Percentiles rank a stretch among this genome's conserved stretches.
Conservation (phyloP, 768 basidiomycete species). For the Exidia glandulosa region DNA sequence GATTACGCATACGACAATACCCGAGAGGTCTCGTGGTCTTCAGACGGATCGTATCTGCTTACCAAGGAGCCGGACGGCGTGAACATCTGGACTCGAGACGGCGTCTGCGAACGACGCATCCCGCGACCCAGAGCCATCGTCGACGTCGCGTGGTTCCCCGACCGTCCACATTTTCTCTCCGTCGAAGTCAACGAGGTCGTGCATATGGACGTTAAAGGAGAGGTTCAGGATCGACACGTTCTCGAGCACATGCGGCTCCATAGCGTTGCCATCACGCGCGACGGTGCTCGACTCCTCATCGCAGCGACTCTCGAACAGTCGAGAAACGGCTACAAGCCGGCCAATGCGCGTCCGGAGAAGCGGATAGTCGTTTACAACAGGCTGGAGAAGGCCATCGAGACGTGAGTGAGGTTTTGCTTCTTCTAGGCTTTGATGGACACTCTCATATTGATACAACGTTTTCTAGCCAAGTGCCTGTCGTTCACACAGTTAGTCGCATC, state of each 20-base stretch:
- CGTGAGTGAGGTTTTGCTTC: slow-evolving; percentile 27
- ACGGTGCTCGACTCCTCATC: slow-evolving; percentile 48
- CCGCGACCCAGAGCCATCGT: slow-evolving; percentile 45
- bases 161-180: slow-evolving; percentile 56
- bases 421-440: not conserved
- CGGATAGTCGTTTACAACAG: slow-evolving; percentile 66
- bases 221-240: slow-evolving; percentile 44
- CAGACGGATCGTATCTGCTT: slow-evolving; percentile 46
- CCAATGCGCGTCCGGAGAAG: slow-evolving; percentile 60
- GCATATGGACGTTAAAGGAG: slow-evolving; percentile 31
- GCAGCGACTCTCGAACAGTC: slow-evolving; percentile 58
- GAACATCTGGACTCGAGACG: slow-evolving; percentile 56
- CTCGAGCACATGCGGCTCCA: slow-evolving; percentile 54
- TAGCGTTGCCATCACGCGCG: slow-evolving; percentile 61
- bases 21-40: slow-evolving; percentile 70
- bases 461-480: slow-evolving; percentile 57
- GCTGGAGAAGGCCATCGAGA: slow-evolving; percentile 53
- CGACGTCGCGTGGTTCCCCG: slow-evolving; percentile 58
- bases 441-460: slow-evolving; percentile 3
- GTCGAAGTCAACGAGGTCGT: slow-evolving; percentile 48
- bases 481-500: slow-evolving; percentile 63
- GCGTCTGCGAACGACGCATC: slow-evolving; percentile 57
- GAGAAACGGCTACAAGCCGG: slow-evolving; percentile 50
- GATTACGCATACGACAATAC: slow-evolving; percentile 64
- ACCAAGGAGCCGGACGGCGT: slow-evolving; percentile 55